These are phyloP conservation scores for Trametes hirsuta DNA, from an alignment of 1,284 basidiomycete genomes.

Conservation along the genomic window DNA sequence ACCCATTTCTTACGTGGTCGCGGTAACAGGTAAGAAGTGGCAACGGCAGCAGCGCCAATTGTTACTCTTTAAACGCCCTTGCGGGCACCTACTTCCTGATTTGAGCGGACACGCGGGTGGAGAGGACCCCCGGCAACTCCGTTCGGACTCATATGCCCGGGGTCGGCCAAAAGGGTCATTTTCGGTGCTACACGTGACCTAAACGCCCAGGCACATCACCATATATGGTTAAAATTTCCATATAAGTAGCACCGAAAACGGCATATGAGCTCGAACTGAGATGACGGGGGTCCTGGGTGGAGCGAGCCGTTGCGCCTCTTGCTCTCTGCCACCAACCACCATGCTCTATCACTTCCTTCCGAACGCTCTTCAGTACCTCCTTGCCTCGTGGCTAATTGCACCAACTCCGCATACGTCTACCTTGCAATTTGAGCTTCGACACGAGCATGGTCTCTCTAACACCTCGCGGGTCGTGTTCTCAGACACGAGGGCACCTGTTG, in stretches of 20 bases:
- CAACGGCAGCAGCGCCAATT: no score
- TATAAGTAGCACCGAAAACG: no score
- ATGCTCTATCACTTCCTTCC: conserved; percentile 30
- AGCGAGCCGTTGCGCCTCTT: neutral
- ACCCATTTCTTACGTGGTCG: neutral
- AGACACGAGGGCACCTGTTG: conserved; percentile 12
- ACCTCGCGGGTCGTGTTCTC: conserved; percentile 27
- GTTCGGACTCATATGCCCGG: no score
- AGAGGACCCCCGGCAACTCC: no score
- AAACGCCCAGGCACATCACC: no score
- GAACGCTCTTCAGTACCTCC: conserved; percentile 20
- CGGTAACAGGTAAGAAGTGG: no score
- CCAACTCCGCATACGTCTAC: conserved; percentile 19
- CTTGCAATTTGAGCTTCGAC: conserved; percentile 60
- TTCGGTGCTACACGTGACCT: no score
- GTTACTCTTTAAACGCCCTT: no score
- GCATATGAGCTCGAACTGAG: no score
- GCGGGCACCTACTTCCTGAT: neutral
- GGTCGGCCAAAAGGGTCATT: no score
- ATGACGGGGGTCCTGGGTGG: no score
- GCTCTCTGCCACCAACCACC: neutral
- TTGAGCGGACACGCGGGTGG: neutral
- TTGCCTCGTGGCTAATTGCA: conserved; percentile 22
- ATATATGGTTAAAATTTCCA: no score
- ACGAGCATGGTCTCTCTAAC: conserved; percentile 55